phyloP scores from a whole-genome alignment of 768 basidiomycete species.

The Cytidiella melzeri region DNA sequence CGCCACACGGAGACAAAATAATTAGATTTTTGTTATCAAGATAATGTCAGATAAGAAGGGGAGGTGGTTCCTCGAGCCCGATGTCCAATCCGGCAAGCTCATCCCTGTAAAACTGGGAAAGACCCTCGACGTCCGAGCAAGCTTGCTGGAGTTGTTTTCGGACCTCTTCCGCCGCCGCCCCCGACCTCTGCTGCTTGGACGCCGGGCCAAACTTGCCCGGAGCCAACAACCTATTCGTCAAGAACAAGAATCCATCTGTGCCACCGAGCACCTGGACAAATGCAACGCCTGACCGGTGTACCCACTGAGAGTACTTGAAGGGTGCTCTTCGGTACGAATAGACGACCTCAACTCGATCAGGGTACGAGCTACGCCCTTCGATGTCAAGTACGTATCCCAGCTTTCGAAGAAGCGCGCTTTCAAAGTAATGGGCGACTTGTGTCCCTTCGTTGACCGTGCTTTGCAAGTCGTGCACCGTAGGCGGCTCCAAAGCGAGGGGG shows the following conservation, averaged over 20 bases:
- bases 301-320: constrained; percentile 83
- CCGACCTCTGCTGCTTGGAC: constrained; percentile 48
- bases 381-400: constrained; percentile 83
- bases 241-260: constrained; percentile 75
- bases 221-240: constrained; percentile 82
- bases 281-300: constrained; percentile 84
- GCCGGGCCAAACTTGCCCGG: constrained; percentile 55
- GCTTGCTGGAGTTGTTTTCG: constrained; percentile 55
- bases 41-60: constrained; percentile 35
- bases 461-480: constrained; percentile 60
- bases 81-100: constrained; percentile 44
- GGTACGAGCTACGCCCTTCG: constrained; percentile 72
- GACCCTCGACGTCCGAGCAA: constrained; percentile 48
- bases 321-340: constrained; percentile 84
- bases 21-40: no score
- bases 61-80: constrained; percentile 47
- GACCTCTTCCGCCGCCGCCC: constrained; percentile 56
- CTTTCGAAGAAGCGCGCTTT: constrained; percentile 67
- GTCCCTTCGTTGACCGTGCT: constrained; percentile 62
- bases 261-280: constrained; percentile 87
- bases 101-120: constrained; percentile 71
- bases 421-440: constrained; percentile 68
- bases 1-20: no score
- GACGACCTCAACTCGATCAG: constrained; percentile 73
- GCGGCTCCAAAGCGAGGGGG: constrained; percentile 69